Evolutionary conservation across 768 basidiomycete species (phyloP), one percentile per base, ranked within the genome.

Genomic region (Suillus ampliporus): DNA sequence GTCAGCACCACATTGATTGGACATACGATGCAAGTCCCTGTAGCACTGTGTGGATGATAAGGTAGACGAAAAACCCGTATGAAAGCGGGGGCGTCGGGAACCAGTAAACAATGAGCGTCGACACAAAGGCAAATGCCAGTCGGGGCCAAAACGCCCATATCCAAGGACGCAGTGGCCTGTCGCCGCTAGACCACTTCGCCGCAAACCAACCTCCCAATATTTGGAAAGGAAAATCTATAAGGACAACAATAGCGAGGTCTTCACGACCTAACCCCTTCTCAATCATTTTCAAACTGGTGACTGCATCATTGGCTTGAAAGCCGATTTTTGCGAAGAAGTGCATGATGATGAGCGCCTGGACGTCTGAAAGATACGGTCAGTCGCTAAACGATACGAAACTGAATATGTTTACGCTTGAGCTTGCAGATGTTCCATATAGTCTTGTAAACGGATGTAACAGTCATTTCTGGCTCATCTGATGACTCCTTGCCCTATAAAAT

Each of bases 141-240:
- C 97, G 86, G 8, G 91, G 92, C 90, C 92, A 92, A 77, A 96
- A 97, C 4, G 95, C 95, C 69, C 82, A 83, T 52, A 97, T 79
- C 97, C 97, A 99, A 13, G 93, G 92, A 21, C 89, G 86, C 43
- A 95, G 80, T 41, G 92, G 90, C 60, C 80, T 84, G 53, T 90
- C 88, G 15, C 94, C 94, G 59, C 85, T 82, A 6, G 94, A 90
- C 94, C 95, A 98, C 67, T 88, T 89, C 4, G 94, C 97, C 1
- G 96, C 94, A 28, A 97, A 80, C 90, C 92, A 99, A 7, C 97
- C 97, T 23, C 94, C 95, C 61, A 92, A 72, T 57, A 99, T 94
- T 80, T 99, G 96, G 78, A 97, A 97, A 2, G 97, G 97, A 68
- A 99, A 98, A 76, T 99, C 97, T 66, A 99, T 90, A 43, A 99